These are phyloP conservation scores for Phytophthora megakarya DNA, from an alignment of 352 stramenopile genomes.

Conservation along the genomic window DNA sequence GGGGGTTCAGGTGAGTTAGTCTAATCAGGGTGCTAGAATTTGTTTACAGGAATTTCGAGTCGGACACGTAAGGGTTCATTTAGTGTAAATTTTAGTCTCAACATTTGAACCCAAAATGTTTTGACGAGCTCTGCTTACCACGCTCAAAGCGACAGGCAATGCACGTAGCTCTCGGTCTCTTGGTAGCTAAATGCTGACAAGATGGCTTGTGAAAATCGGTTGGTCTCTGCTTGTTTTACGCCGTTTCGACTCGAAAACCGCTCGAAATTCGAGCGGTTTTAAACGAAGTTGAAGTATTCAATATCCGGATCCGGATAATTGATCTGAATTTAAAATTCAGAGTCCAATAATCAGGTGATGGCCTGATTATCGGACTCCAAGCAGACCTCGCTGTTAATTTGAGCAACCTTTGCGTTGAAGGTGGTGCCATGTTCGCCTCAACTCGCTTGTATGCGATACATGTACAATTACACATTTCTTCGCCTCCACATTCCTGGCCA, in stretches of 20 bases:
- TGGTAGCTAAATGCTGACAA: too few species aligned
- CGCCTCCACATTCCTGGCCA: background rate
- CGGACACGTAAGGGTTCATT: too few species aligned
- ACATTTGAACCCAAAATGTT: background rate
- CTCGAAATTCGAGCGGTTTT: background rate
- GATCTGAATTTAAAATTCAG: background rate
- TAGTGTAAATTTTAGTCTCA: background rate
- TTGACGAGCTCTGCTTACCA: background rate
- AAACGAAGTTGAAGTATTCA: background rate
- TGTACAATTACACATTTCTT: background rate
- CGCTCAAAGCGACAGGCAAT: too few species aligned
- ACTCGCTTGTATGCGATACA: background rate
- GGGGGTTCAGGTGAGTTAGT: too few species aligned
- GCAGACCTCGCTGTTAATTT: background rate
- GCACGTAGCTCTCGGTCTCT: too few species aligned
- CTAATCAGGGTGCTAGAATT: background rate
- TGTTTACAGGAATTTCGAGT: background rate
- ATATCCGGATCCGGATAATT: background rate
- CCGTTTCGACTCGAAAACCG: too few species aligned
- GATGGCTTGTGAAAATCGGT: too few species aligned
- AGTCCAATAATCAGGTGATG: background rate
- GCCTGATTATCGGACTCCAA: conserved; percentile 7
- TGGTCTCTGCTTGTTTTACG: too few species aligned
- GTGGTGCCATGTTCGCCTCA: conserved; percentile 7
- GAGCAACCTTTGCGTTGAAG: background rate